Base-by-base conservation (phyloP, 2,329 filamentous ascomycete genomes). In the Tolypocladium paradoxum region DNA sequence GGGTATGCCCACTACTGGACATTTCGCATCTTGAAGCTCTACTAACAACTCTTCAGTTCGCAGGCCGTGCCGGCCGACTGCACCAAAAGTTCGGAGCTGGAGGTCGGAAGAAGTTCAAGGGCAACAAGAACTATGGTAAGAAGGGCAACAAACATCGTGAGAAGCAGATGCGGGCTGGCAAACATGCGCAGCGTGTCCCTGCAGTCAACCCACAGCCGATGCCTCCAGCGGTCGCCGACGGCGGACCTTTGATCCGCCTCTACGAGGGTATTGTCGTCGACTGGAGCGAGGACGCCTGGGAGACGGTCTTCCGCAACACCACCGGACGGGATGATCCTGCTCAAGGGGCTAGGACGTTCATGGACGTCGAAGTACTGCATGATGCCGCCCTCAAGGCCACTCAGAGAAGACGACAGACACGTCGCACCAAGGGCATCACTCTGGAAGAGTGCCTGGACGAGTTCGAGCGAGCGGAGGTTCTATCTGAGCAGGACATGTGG, bases 401-500 rank as follows among this genome's bases (percentile, higher is more conserved):
- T 52, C 85, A 91, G 37, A 74, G 76, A 49, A 74, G 73, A 54
- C 85, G 90, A 8, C 79, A 85, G 68, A 77, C 65, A 31, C 70
- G 71, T 16, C 65, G 67, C 12, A 69, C 68, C 22, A 63, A 83
- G 52, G 93, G 93, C 31, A 85, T 96, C 58, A 85, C 84, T 0
- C 77, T 99, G 5, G 87, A 93, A 24, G 90, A 96, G 61, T 99
- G 93, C 65, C 80, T 99, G 52, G 87, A 91, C 55, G 93, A 97
- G 69, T 97, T 96, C 60, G 89, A 93, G 64, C 92, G 92, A 66
- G 88, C 91, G 55, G 93, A 99, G 70, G 84, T 96, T 16, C 75
- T 99, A 5, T 96, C 92, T 0, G 90, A 96, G 67, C 88, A 95
- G 64, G 95, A 99, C 66, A 92, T 90, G 55, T 99, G 93, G 93